Evolutionary conservation across 2,329 filamentous ascomycete genomes (phyloP), one percentile per base, ranked within the genome.

Genomic region (Epichloe festucae): DNA sequence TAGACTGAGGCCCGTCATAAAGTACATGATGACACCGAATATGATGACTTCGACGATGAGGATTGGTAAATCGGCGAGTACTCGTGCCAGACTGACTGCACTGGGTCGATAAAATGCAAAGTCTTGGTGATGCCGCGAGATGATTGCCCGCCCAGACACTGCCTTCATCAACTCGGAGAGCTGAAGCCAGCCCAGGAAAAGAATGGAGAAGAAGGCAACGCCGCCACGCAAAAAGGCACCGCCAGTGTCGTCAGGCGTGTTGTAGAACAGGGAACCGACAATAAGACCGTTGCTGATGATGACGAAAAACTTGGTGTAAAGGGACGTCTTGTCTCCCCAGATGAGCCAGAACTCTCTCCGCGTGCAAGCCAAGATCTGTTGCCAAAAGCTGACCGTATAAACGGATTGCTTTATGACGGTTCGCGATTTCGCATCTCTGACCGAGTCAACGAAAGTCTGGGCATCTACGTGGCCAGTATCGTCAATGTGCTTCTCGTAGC

Each of bases 271-370:
- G 2, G 84, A 87, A 2, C 86, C 84, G 50, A 90, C 82, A 55
- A 94, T 87, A 10, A 94, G 73, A 4, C 66, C 72, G 63, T 87
- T 87, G 52, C 83, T 77, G 52, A 91, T 67, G 59, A 89, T 86
- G 62, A 89, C 88, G 66, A 89, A 85, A 53, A 85, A 75, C 58
- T 91, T 93, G 41, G 86, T 91, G 64, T 82, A 84, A 1, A 93
- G 73, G 0, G 85, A 84, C 1, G 81, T 82, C 54, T 76, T 82
- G 66, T 94, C 86, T 40, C 87, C 87, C 67, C 80, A 78, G 2
- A 89, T 74, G 6, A 93, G 75, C 84, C 86, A 89, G 53, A 88
- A 82, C 65, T 93, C 86, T 42, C 88, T 78, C 57, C 81, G 74
- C 0, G 84, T 85, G 70, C 84, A 73, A 7, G 81, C 79, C 31